phyloP scores from a whole-genome alignment of 2,329 filamentous ascomycete genomes.

The Waltergamsia citrina region DNA sequence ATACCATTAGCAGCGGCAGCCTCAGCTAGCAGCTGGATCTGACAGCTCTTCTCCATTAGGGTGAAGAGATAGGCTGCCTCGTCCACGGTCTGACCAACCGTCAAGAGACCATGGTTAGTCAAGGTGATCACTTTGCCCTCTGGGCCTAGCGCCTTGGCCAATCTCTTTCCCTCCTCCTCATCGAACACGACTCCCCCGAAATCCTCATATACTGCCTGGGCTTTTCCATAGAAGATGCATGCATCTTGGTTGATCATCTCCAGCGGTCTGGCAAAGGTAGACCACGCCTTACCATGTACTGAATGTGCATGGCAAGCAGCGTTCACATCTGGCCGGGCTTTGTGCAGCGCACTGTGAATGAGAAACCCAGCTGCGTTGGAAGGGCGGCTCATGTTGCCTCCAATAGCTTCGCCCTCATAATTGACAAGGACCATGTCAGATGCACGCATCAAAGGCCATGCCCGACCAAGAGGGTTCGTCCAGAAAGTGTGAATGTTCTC shows the following conservation, averaged over 20 bases:
- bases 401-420: slow-evolving; percentile 48
- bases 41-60: slow-evolving; percentile 56
- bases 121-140: slow-evolving; percentile 52
- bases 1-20: slow-evolving; percentile 16
- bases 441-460: slow-evolving; percentile 57
- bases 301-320: slow-evolving; percentile 62
- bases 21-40: slow-evolving; percentile 21
- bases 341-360: slow-evolving; percentile 59
- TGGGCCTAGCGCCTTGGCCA: slow-evolving; percentile 51
- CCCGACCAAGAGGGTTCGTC: slow-evolving; percentile 55
- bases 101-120: slow-evolving; percentile 62
- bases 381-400: slow-evolving; percentile 48
- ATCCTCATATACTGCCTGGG: slow-evolving; percentile 54
- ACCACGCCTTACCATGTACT: slow-evolving; percentile 57
- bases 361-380: slow-evolving; percentile 60
- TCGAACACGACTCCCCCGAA: slow-evolving; percentile 42
- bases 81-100: slow-evolving; percentile 60
- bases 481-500: slow-evolving; percentile 52
- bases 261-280: slow-evolving; percentile 49
- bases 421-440: slow-evolving; percentile 61
- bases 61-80: slow-evolving; percentile 64
- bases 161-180: slow-evolving; percentile 52
- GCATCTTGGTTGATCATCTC: slow-evolving; percentile 63
- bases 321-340: slow-evolving; percentile 52
- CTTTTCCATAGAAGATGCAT: slow-evolving; percentile 50